Conservation (phyloP, 176 grass and related monocot species). For the Zizania latifolia region DNA sequence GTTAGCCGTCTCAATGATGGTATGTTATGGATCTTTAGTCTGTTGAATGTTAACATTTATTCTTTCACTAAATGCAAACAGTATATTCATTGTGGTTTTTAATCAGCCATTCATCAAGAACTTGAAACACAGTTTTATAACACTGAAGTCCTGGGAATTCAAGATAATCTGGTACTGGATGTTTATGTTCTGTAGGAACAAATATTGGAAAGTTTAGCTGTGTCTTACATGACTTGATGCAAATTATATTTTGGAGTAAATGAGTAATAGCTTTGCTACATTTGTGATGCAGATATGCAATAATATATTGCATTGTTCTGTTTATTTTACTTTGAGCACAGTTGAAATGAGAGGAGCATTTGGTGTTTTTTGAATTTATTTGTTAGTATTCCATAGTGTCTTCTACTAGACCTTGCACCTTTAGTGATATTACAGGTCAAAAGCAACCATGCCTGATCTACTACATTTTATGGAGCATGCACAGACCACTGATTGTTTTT, state of each 20-base stretch:
- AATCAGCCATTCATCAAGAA: not conserved
- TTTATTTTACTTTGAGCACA: not conserved
- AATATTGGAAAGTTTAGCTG: not conserved
- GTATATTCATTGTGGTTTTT: not conserved
- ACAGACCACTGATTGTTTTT: slow-evolving; percentile 13
- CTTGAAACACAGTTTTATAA: not conserved
- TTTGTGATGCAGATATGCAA: not conserved
- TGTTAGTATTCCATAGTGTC: not conserved
- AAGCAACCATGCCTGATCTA: not conserved
- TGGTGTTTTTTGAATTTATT: not conserved
- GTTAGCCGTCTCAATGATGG: slow-evolving; percentile 74
- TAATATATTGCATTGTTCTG: not conserved
- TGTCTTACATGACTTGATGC: not conserved
- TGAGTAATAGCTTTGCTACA: not conserved
- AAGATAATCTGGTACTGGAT: not conserved
- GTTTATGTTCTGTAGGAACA: not conserved
- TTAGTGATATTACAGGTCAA: not conserved
- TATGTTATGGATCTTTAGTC: slow-evolving; percentile 31
- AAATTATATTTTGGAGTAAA: not conserved
- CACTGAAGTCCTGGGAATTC: not conserved
- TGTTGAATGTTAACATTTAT: not conserved
- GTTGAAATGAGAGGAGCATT: not conserved
- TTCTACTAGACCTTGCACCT: not conserved
- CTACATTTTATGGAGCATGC: slow-evolving; percentile 17
- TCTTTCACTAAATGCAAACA: not conserved